Evolutionary conservation across 495 filamentous ascomycete species (phyloP), one percentile per base, ranked within the genome.

Genomic region (Amphirosellinia nigrospora): DNA sequence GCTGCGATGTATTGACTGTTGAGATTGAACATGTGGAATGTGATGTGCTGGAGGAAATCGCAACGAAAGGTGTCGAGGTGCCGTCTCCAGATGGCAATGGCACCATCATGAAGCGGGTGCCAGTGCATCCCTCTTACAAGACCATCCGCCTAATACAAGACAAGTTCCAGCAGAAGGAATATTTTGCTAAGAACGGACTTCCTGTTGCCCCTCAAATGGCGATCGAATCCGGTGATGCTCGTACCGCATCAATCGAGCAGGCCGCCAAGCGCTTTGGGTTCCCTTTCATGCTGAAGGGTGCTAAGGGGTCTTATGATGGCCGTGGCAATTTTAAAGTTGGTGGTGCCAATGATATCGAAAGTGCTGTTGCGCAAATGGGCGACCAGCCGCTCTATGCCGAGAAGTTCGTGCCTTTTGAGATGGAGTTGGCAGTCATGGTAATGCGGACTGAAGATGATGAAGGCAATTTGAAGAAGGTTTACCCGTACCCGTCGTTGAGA

Each of bases 11-110:
- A 16, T 80, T 99, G 38, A 98, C 96, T 9, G 91, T 96, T n/a
- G 96, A 99, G 79, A 98, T 98, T 71, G 96, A 99, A 81, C 96
- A 99, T 83, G 94, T 99, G 66, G 90, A 99, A 73, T 97, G 95
- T 52, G 83, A 93, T 59, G 92, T 94, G n/a, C 85, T 98, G 38
- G 93, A 97, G 78, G 91, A 97, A 69, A 86, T 97, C 52, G 88
- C 89, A 16, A 84, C 82, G 28, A 83, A 80, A 50, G 85, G 86
- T 46, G 84, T 87, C 32, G 79, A 86, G 71, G 82, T 91, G 50
- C 73, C 73, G 60, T 73, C 73, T n/a, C 71, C 73, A 21, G 79
- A 86, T 64, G 82, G 80, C 36, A 73, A 72, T 8, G 80, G 77
- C 41, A 77, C 71, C 15, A 66, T 69, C 63, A 73, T 75, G 67